Conservation (phyloP, 208 protist species). For the Crithidia brevicula region DNA sequence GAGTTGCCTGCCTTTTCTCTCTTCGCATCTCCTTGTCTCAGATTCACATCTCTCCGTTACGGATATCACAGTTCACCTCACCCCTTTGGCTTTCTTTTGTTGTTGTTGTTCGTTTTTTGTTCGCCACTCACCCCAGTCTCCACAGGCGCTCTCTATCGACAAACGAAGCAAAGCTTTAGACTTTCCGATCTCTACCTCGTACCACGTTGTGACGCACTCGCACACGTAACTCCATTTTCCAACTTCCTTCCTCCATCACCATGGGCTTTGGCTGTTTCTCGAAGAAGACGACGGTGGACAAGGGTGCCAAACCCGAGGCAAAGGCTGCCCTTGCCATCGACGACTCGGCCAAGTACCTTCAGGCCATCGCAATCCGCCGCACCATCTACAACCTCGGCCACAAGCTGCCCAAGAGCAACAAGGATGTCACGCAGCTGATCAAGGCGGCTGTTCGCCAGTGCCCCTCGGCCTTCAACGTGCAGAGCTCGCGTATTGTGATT, state of each 20-base stretch:
- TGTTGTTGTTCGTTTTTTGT: background rate
- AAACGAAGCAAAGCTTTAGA: too few species aligned
- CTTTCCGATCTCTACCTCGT: too few species aligned
- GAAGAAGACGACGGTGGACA: constrained; percentile 19
- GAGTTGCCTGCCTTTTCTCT: constrained; percentile 11
- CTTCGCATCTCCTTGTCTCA: background rate
- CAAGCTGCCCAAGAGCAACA: constrained; percentile 43
- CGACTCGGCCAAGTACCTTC: constrained; percentile 12
- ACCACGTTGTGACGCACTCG: too few species aligned
- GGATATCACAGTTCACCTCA: background rate
- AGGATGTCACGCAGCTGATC: constrained; percentile 37
- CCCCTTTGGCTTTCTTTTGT: background rate
- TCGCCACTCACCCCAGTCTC: background rate
- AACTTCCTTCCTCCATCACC: background rate
- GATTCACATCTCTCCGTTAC: background rate
- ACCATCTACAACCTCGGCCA: constrained; percentile 44
- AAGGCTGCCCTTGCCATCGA: background rate
- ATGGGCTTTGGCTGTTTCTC: constrained; percentile 21
- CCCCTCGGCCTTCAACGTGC: constrained; percentile 60
- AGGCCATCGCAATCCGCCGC: constrained; percentile 34
- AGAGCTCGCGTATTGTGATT: constrained; percentile 56
- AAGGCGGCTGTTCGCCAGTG: constrained; percentile 35
- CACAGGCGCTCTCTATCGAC: too few species aligned
- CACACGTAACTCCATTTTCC: too few species aligned
- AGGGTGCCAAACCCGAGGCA: background rate